A percentile compares a stretch with the other conserved stretches of the same genome.
Evolutionary conservation across 208 protist species (phyloP).

Genomic region (Wallacemonas rigidus): DNA sequence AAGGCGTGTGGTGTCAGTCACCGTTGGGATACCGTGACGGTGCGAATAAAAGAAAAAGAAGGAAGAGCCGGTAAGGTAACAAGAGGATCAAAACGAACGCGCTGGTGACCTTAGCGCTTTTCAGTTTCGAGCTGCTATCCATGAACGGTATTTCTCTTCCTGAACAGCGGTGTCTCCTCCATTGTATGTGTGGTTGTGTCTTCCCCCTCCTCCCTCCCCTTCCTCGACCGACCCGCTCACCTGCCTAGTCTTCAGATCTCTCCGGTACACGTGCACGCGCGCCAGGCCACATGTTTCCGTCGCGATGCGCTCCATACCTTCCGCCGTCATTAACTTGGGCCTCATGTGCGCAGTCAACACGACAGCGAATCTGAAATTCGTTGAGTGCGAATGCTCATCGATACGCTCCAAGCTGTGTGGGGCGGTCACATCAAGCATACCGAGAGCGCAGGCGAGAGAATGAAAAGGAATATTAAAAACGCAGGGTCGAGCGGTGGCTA

Average conservation of each 20-base stretch:
- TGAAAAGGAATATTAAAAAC: slow-evolving; percentile 9
- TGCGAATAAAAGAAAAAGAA: slow-evolving; percentile 2
- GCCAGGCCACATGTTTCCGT: too few species aligned
- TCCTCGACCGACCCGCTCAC: too few species aligned
- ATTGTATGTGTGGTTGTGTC: slow-evolving; percentile 3
- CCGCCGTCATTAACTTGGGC: too few species aligned
- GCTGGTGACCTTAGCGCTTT: slow-evolving; percentile 19
- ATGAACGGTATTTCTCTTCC: not conserved
- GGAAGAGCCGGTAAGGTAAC: not conserved
- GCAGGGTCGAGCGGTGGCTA: too few species aligned
- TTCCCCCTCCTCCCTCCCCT: not conserved
- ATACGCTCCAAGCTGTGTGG: too few species aligned
- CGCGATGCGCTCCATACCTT: too few species aligned
- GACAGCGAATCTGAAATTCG: too few species aligned
- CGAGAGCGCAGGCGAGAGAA: not conserved
- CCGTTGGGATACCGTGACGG: not conserved
- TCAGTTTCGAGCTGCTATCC: not conserved
- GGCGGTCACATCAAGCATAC: not conserved
- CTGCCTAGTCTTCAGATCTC: too few species aligned
- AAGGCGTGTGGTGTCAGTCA: not conserved
- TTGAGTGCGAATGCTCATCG: too few species aligned
- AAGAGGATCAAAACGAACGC: not conserved
- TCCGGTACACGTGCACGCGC: too few species aligned
- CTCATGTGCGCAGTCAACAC: too few species aligned
- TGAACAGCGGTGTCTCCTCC: not conserved